Evolutionary conservation across 257 asterid species (phyloP).

Genomic region (Rhazya stricta): DNA sequence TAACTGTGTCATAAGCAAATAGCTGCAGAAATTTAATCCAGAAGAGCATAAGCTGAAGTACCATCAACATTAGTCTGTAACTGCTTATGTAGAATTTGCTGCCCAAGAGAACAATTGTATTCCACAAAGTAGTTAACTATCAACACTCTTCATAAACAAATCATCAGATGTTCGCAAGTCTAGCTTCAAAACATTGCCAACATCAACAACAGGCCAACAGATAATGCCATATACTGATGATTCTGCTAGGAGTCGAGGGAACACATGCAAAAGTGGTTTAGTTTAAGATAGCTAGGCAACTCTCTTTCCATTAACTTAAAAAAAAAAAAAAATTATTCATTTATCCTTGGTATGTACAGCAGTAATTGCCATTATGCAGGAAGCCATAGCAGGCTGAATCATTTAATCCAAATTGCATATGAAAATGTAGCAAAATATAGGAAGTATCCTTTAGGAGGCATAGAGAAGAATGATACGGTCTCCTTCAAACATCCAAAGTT

Average conservation of each 20-base stretch:
- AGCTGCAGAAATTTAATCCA: constrained; percentile 28
- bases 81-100: background rate
- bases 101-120: background rate
- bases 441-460: background rate
- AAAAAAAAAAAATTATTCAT: background rate
- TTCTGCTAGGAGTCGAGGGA: background rate
- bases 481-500: background rate
- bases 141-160: background rate
- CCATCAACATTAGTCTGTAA: too few relatives aligned
- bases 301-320: background rate
- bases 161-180: background rate
- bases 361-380: background rate
- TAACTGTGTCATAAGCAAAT: constrained; percentile 48
- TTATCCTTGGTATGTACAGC: background rate
- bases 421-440: background rate
- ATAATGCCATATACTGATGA: background rate
- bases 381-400: background rate
- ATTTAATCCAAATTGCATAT: background rate
- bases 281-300: background rate
- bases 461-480: background rate
- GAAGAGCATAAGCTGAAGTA: background rate
- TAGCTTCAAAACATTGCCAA: background rate
- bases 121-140: background rate
- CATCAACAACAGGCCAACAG: background rate
- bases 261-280: background rate